phyloP scores from a whole-genome alignment of 495 filamentous ascomycete genomes.

The Cercophora samala region DNA sequence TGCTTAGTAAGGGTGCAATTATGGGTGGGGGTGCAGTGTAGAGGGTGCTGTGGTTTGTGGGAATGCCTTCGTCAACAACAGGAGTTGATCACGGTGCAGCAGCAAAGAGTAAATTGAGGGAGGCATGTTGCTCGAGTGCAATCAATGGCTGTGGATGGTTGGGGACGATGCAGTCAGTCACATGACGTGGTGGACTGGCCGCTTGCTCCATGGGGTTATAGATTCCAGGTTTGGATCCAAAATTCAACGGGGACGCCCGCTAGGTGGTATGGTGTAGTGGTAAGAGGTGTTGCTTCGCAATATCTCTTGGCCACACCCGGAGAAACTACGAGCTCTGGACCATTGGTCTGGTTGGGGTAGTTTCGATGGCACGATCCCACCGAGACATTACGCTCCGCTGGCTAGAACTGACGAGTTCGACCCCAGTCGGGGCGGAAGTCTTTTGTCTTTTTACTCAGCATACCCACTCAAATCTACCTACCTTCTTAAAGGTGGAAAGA shows the following conservation, averaged over 20 bases:
- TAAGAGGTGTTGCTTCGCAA: no score
- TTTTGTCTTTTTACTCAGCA: not conserved
- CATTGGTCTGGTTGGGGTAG: not conserved
- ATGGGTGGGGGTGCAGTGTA: not conserved
- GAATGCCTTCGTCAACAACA: not conserved
- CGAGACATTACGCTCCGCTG: not conserved
- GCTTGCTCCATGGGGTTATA: no score
- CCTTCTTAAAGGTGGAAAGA: no score
- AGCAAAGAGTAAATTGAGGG: not conserved
- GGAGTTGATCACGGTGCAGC: not conserved
- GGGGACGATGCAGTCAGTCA: no score
- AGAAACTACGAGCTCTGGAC: no score
- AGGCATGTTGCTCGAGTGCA: not conserved
- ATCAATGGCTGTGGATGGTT: no score
- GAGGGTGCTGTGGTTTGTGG: not conserved
- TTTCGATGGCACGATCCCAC: not conserved
- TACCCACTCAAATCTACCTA: not conserved
- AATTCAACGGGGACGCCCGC: no score
- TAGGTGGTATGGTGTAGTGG: no score
- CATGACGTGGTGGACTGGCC: no score
- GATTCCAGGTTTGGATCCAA: no score
- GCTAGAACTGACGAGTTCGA: not conserved
- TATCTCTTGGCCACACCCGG: no score
- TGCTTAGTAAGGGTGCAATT: no score
- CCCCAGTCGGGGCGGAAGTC: not conserved